Percentiles rank a stretch among this genome's conserved stretches.
phyloP scores from a whole-genome alignment of 23 red algal genomes.

The Gracilaria caudata region DNA sequence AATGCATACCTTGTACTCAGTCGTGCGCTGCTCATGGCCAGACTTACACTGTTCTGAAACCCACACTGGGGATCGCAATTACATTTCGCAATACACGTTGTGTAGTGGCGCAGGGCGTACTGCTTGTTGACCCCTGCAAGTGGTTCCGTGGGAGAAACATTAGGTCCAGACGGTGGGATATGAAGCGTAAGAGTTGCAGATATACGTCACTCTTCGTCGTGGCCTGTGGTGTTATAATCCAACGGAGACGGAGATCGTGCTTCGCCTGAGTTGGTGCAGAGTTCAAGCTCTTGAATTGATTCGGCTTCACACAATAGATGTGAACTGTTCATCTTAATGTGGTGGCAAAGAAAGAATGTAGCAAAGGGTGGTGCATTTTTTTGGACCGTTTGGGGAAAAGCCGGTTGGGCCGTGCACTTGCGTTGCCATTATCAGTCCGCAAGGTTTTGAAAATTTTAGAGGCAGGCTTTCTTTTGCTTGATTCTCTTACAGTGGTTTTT shows the following conservation, averaged over 20 bases:
- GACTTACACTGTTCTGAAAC: not conserved
- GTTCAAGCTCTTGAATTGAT: not conserved
- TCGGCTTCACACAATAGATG: not conserved
- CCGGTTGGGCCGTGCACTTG: no score
- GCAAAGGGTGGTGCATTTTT: not conserved
- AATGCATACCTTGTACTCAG: not conserved
- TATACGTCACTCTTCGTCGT: not conserved
- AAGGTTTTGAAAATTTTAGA: no score
- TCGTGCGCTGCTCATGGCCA: not conserved
- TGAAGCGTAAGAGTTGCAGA: not conserved
- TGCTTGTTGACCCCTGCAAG: not conserved
- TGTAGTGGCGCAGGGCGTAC: not conserved
- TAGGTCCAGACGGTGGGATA: not conserved
- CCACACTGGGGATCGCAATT: not conserved
- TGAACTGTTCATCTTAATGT: not conserved
- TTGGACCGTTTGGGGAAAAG: not conserved
- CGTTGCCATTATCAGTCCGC: not conserved
- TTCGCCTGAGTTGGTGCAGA: not conserved
- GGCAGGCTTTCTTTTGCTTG: no score
- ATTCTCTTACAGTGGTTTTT: no score
- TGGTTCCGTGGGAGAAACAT: not conserved
- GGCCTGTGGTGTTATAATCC: not conserved
- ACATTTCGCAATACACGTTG: not conserved
- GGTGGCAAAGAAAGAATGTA: not conserved
- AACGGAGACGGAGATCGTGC: not conserved